These are phyloP conservation scores for Zymoseptoria passerinii DNA, from an alignment of 2,329 filamentous ascomycete genomes.

Conservation along the genomic window DNA sequence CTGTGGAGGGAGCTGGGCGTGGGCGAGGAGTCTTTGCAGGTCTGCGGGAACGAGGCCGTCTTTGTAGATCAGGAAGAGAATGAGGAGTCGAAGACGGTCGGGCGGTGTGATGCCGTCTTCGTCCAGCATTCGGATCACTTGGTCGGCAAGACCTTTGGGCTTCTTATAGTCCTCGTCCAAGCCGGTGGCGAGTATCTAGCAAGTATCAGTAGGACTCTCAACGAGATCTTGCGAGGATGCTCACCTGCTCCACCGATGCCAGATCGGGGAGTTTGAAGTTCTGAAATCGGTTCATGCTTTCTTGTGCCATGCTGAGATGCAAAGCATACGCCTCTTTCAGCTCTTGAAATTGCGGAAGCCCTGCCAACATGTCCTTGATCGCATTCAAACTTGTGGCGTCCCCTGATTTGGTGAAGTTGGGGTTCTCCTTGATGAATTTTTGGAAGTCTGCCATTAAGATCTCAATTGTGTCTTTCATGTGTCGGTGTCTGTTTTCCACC, in stretches of 20 bases:
- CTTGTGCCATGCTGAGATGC: slow-evolving; percentile 92
- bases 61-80: slow-evolving; percentile 77
- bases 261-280: slow-evolving; percentile 76
- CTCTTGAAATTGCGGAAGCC: slow-evolving; percentile 86
- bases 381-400: slow-evolving; percentile 71
- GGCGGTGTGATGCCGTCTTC: slow-evolving; percentile 63
- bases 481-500: slow-evolving; percentile 86
- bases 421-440: slow-evolving; percentile 82
- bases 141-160: slow-evolving; percentile 78
- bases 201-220: slow-evolving; percentile 2
- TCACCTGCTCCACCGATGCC: slow-evolving; percentile 72
- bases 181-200: slow-evolving; percentile 73
- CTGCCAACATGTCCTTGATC: slow-evolving; percentile 95
- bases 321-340: slow-evolving; percentile 93
- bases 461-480: slow-evolving; percentile 97
- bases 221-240: not conserved
- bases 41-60: slow-evolving; percentile 80
- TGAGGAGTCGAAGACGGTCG: slow-evolving; percentile 76
- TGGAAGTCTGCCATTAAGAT: slow-evolving; percentile 89
- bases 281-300: slow-evolving; percentile 92
- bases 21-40: slow-evolving; percentile 72
- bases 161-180: slow-evolving; percentile 88
- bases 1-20: slow-evolving; percentile 67
- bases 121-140: slow-evolving; percentile 79
- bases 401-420: slow-evolving; percentile 74